Percentiles rank a stretch among this genome's conserved stretches.
Evolutionary conservation across 2,329 filamentous ascomycete genomes (phyloP).

Genomic region (Colletotrichum lupini): DNA sequence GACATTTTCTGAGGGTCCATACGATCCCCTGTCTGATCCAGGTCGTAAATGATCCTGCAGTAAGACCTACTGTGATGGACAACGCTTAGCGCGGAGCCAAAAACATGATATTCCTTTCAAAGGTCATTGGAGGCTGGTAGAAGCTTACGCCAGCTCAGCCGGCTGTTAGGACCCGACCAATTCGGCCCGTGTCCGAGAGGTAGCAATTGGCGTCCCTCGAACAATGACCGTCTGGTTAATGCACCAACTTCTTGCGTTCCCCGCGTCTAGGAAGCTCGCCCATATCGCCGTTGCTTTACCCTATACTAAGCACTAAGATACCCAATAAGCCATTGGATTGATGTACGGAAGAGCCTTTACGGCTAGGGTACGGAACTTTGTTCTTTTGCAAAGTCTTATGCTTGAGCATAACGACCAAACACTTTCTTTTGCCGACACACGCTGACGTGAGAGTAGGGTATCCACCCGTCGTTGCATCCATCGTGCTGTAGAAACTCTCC

Average conservation of each 20-base stretch:
- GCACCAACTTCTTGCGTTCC: neutral
- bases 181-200: neutral
- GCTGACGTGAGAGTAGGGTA: constrained; percentile 27
- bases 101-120: constrained; percentile 3
- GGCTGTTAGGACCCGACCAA: neutral
- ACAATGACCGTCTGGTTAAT: neutral
- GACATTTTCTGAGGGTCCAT: constrained; percentile 78
- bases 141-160: neutral
- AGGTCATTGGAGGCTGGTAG: neutral
- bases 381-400: neutral
- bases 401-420: neutral
- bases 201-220: neutral
- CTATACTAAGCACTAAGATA: neutral
- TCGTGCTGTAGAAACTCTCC: neutral
- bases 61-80: constrained; percentile 20
- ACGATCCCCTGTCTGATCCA: neutral
- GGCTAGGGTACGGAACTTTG: neutral
- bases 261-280: neutral
- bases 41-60: neutral
- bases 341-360: neutral
- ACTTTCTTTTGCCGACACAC: neutral
- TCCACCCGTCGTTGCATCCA: neutral
- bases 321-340: neutral
- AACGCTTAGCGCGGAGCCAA: constrained; percentile 5
- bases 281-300: neutral